Evolutionary conservation across 2,329 filamentous ascomycete genomes (phyloP), one percentile per base, ranked within the genome.

Genomic region (Fusarium sp.): DNA sequence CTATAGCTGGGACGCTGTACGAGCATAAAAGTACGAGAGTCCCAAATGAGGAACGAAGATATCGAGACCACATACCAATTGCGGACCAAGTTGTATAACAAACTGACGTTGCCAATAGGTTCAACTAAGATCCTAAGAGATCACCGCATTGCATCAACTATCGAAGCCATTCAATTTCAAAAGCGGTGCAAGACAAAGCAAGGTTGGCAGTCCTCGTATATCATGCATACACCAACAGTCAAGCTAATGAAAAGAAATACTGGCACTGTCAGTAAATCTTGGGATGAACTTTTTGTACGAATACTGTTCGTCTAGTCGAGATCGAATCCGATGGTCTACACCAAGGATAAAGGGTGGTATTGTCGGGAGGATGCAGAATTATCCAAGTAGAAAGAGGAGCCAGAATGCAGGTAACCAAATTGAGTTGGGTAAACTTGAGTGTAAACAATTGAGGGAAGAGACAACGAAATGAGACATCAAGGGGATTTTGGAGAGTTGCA

Each of bases 291-390:
- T 13, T 25, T 15, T 29, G 29, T 38, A 16, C 41, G 49, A 25
- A 48, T 44, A 20, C 27, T 52, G 22, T 38, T 41, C 18, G 25
- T 41, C n/a, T 20, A 55, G 51, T 24, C 59, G 34, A 20, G 8
- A 29, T 67, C 22, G 27, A 44, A 16, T 24, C 54, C 30, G 25
- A 44, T 29, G 24, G 46, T 49, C 18, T 24, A 53, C 30, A 44
- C 25, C 44, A 40, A 59, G 52, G 58, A 47, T 44, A 43, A 48
- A 48, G 29, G 38, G 52, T 55, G 40, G 48, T 51, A 56, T 55
- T 34, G 27, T 55, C 68, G 68, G 68, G 55, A 71, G 30, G 41
- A 41, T 71, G 68, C 68, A 70, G 68, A 46, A 70, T 38, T 55
- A 65, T 29, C 34, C 29, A 60, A 68, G 38, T 41, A 29, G 48